Evolutionary conservation across 495 filamentous ascomycete species (phyloP), one percentile per base, ranked within the genome.

Genomic region (Oleoguttula mirabilis): DNA sequence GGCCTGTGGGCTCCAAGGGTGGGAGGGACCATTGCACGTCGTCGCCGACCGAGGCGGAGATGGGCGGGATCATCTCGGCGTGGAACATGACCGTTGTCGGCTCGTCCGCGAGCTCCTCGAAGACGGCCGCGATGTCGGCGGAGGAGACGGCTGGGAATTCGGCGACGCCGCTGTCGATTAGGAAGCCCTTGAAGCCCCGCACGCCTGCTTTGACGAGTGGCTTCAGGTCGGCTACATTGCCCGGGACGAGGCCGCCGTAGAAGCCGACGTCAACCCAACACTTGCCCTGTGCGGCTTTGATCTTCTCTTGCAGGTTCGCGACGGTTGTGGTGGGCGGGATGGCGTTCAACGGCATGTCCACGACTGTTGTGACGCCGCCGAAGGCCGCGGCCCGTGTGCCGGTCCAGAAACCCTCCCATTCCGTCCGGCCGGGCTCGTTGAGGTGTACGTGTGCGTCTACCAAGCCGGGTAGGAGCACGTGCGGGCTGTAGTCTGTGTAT

Each of bases 201-300:
- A 95, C 90, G 36, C 90, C 90, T 28, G 75, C 77, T 41, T 84
- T 65, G 17, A 95, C 82, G 12, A 98, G 70, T 3, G 76, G 77
- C 46, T 85, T 76, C 25, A 98, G 65, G 52, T 96, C 79, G 16
- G 69, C 59, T 10, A 77, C 72, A 55, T 98, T 98, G 16, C 90
- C 90, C 10, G 90, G 90, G 48, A 98, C 79, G 34, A 98, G 76
- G 27, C 90, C 90, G 30, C 90, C 90, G 56, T 98, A 98, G 66
- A 98, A 96, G 36, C 90, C 90, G 24, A 96, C 90, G 58, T 98
- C 90, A 15, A 96, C 84, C 90, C 90, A 98, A 66, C 90, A 96
- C 63, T 95, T 77, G 38, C 84, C 84, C 53, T 78, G 60, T 21
- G 88, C 88, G 37, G 90, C 90, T 25, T 73, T 69, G 20, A 93